Base-by-base conservation (phyloP, 805 yeast species). In the Wickerhamomyces bisporus region DNA sequence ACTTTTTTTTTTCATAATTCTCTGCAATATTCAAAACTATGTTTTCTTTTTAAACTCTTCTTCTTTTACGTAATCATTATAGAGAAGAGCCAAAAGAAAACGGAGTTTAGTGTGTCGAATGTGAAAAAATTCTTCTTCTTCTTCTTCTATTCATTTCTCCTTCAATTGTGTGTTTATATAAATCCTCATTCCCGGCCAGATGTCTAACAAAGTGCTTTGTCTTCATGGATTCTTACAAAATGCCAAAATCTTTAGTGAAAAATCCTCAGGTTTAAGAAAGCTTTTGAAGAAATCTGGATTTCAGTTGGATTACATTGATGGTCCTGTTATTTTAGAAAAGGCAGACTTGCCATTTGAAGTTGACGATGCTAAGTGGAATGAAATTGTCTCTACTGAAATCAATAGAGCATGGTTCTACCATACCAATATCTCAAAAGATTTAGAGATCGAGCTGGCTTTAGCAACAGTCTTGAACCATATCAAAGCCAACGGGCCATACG, bases 221-320 rank as follows among this genome's bases (percentile, higher is more conserved):
- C 65, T 93, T 21, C 98, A 91, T 48, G 98, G 98, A 0, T 88
- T 80, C 60, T 77, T 89, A 13, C 96, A 91, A 67, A 82, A 80
- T 44, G 91, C 91, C 6, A 71, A 81, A 30, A 71, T 81, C 12
- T 91, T 91, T 62, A 82, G 94, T 38, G 86, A 83, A 49, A 91
- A 93, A 60, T 81, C 96, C 0, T 80, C 95, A 2, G 97, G 95
- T 3, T 71, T 91, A 20, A 71, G 98, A 45, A 91, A 93, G 52
- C 73, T 79, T 31, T 64, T 93, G 42, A 71, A 75, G 53, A 67
- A 66, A 43, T 67, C 75, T 25, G 79, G 86, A 33, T 76, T 80
- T 49, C 86, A 83, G 51, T 70, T 86, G 28, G 75, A 79, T 17
- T 91, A 83, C 59, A 65, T 89, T 32, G 85, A 86, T 49, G 98